Conservation (phyloP, 2,329 filamentous ascomycete species). For the Rhexocercosporidium sp. region DNA sequence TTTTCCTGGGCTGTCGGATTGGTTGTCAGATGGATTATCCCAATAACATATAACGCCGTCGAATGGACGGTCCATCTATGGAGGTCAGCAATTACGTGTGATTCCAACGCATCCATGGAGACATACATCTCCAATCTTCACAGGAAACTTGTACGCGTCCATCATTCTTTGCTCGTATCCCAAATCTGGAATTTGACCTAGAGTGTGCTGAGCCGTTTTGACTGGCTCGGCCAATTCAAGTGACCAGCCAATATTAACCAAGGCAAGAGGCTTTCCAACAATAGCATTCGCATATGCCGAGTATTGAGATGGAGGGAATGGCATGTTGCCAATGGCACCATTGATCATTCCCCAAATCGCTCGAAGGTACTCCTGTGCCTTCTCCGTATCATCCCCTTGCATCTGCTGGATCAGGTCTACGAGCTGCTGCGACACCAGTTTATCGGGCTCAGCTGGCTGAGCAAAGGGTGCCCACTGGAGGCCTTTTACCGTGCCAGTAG, state of each 20-base stretch:
- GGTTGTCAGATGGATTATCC: neutral
- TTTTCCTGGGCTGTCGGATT: neutral
- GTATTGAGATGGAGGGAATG: slow-evolving; percentile 18
- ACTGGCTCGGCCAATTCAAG: slow-evolving; percentile 44
- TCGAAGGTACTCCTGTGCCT: slow-evolving; percentile 13
- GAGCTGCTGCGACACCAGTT: slow-evolving; percentile 28
- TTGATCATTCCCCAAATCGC: slow-evolving; percentile 15
- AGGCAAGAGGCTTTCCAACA: slow-evolving; percentile 49
- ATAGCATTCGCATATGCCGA: slow-evolving; percentile 17
- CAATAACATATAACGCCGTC: slow-evolving; percentile 25
- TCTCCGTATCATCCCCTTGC: neutral
- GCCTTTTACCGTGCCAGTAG: slow-evolving; percentile 25
- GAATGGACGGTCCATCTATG: slow-evolving; percentile 11
- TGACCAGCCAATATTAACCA: slow-evolving; percentile 48
- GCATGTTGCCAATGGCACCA: slow-evolving; percentile 16
- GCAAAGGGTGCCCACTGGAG: slow-evolving; percentile 46
- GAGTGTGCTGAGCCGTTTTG: slow-evolving; percentile 4
- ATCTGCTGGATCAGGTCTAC: slow-evolving; percentile 12
- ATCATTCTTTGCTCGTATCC: slow-evolving; percentile 12
- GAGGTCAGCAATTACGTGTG: neutral
- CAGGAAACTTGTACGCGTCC: slow-evolving; percentile 7
- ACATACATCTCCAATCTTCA: slow-evolving; percentile 24
- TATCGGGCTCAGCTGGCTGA: slow-evolving; percentile 31
- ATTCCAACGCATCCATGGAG: no score
- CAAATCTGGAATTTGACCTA: neutral